phyloP scores from a whole-genome alignment of 106 monocot genomes.

The Chionographis japonica region DNA sequence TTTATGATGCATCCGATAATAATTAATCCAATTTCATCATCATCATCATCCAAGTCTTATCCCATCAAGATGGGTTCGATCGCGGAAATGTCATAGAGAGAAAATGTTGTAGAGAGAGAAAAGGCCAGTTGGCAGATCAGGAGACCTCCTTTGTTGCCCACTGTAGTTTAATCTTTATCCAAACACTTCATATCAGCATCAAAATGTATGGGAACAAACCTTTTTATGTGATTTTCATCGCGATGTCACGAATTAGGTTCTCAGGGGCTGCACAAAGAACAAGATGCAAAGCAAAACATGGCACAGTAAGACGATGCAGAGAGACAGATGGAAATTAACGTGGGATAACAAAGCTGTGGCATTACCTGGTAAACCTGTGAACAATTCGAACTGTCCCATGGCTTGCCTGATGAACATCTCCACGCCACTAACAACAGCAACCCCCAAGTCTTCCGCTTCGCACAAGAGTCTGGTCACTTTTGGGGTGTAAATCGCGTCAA shows the following conservation, averaged over 20 bases:
- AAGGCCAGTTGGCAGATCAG: too few species aligned
- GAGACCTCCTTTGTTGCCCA: too few species aligned
- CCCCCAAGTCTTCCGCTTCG: conserved; percentile 78
- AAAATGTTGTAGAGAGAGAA: too few species aligned
- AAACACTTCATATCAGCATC: too few species aligned
- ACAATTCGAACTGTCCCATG: conserved; percentile 78
- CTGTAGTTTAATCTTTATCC: too few species aligned
- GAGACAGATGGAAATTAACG: background rate
- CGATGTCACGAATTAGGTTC: conserved; percentile 17
- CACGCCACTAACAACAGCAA: conserved; percentile 57
- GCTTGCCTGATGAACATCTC: conserved; percentile 97
- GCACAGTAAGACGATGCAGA: background rate
- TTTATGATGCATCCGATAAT: too few species aligned
- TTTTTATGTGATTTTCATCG: background rate
- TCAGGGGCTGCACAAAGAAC: conserved; percentile 19
- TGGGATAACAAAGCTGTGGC: background rate
- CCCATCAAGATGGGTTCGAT: too few species aligned
- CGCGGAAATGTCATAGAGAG: too few species aligned
- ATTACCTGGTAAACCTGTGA: conserved; percentile 70
- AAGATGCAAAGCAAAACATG: background rate
- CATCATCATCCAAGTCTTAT: too few species aligned
- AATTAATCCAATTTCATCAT: too few species aligned
- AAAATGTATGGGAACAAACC: background rate
- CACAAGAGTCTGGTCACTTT: conserved; percentile 67
- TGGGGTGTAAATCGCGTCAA: conserved; percentile 91